These are phyloP conservation scores for Eleusine coracana DNA, from an alignment of 176 grass and related monocot species.

Conservation along the genomic window DNA sequence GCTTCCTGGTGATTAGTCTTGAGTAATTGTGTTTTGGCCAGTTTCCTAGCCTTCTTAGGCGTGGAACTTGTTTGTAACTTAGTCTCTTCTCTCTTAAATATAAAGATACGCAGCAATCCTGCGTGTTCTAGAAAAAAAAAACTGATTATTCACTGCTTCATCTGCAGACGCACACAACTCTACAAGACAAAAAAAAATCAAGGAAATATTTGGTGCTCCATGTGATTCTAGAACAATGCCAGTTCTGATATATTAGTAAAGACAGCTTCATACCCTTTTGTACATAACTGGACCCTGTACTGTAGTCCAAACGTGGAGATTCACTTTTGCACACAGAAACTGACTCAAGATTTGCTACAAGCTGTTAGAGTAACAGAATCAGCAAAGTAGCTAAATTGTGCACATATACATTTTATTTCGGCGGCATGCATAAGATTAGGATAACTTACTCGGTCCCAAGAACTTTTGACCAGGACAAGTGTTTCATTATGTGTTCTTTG, in stretches of 20 bases:
- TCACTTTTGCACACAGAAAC: constrained; percentile 54
- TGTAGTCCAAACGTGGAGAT: constrained; percentile 38
- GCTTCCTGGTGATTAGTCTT: too few species aligned
- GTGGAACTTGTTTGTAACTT: too few species aligned
- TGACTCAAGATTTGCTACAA: constrained; percentile 61
- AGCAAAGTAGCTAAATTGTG: not conserved
- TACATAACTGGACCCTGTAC: constrained; percentile 42
- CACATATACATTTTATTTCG: not conserved
- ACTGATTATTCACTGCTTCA: not conserved
- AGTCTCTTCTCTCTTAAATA: too few species aligned
- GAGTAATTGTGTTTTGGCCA: too few species aligned
- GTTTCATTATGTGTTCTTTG: constrained; percentile 57
- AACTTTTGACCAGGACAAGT: constrained; percentile 65
- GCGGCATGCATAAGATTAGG: constrained; percentile 13
- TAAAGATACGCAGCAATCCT: too few species aligned
- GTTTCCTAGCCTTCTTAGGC: too few species aligned
- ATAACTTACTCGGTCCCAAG: constrained; percentile 64
- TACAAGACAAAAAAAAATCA: not conserved
- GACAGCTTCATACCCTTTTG: constrained; percentile 40
- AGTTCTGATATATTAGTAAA: not conserved
- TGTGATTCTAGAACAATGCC: constrained; percentile 32
- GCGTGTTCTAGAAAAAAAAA: too few species aligned
- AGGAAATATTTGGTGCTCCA: constrained; percentile 14
- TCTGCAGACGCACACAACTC: not conserved
- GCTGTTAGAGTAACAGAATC: constrained; percentile 48